Base-by-base conservation (phyloP, 2,329 filamentous ascomycete species). In the Fusarium sp. region DNA sequence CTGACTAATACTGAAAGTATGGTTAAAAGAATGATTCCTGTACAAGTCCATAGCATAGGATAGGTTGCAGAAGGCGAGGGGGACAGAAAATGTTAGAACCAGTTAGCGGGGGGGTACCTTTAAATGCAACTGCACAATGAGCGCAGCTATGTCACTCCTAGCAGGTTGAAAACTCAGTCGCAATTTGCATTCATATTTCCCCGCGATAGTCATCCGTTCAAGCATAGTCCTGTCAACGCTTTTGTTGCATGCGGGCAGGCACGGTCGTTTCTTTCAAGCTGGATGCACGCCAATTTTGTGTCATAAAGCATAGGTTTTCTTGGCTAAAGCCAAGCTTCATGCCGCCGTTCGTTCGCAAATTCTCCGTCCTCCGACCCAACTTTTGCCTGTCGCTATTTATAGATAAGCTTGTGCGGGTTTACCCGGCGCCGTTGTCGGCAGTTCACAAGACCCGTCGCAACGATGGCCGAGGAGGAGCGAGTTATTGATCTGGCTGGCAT, bases 161-260 rank as follows among this genome's bases (percentile, higher is more conserved):
- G 16, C 48, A 33, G 0, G 3, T 0, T 9, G 0, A 4, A 49
- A 23, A 7, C 15, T 16, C 27, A 3, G 0, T 21, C 9, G 0
- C 25, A 29, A 16, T n/a, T 31, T 9, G 1, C 15, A 48, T 5
- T 0, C 10, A n/a, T 5, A 0, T 48, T 31, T 3, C 5, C 29
- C n/a, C 4, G 18, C n/a, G 11, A 49, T 23, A 14, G 5, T 14
- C 1, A 19, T 33, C 6, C 9, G 0, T 14, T 10, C 46, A 14
- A 3, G 21, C 16, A 33, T 10, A 16, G 4, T 4, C 46, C 15
- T 49, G 29, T 1, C 0, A 9, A 23, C 2, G 0, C 1, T 12
- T n/a, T n/a, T 8, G 10, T n/a, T 1, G 21, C 27, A 0, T 31
- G 21, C 15, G 31, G 27, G 5, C 6, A 49, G 21, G 16, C 35